These are phyloP conservation scores for Xylariaceae sp. DNA, from an alignment of 2,329 filamentous ascomycete species.

Conservation along the genomic window DNA sequence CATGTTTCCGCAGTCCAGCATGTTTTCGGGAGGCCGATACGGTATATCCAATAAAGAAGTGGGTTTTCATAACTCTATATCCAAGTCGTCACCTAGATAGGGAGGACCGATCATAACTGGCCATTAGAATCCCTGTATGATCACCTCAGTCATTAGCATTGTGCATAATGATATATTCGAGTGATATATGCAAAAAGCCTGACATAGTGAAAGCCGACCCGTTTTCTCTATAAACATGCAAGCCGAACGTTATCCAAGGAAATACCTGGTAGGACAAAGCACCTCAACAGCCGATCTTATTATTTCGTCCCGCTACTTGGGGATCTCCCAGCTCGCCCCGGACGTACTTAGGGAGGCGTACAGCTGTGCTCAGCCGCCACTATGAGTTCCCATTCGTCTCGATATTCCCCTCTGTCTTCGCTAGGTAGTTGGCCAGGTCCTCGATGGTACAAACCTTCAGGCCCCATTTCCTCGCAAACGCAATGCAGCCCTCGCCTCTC, in stretches of 20 bases:
- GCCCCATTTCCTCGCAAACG: constrained; percentile 85
- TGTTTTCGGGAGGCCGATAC: too few relatives aligned
- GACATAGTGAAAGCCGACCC: constrained; percentile 2
- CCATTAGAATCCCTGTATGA: neutral
- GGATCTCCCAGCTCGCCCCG: neutral
- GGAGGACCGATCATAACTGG: neutral
- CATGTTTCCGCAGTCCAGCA: too few relatives aligned
- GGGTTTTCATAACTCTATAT: too few relatives aligned
- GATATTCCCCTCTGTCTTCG: constrained; percentile 70
- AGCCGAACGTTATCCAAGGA: constrained; percentile 5
- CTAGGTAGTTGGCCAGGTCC: constrained; percentile 78
- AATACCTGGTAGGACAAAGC: neutral
- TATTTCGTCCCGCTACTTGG: too few relatives aligned
- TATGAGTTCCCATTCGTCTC: constrained; percentile 45
- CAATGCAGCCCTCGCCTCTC: constrained; percentile 82
- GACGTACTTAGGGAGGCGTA: neutral
- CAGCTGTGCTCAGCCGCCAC: too few relatives aligned
- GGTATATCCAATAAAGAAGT: too few relatives aligned
- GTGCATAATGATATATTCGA: constrained; percentile 5
- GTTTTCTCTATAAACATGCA: constrained; percentile 15
- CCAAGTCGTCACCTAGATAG: too few relatives aligned
- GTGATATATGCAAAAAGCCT: constrained; percentile 8
- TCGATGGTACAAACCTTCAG: constrained; percentile 95
- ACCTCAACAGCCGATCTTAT: too few relatives aligned
- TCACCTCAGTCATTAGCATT: constrained; percentile 4